Conservation (phyloP, 768 basidiomycete genomes). For the Pisolithus tinctorius region DNA sequence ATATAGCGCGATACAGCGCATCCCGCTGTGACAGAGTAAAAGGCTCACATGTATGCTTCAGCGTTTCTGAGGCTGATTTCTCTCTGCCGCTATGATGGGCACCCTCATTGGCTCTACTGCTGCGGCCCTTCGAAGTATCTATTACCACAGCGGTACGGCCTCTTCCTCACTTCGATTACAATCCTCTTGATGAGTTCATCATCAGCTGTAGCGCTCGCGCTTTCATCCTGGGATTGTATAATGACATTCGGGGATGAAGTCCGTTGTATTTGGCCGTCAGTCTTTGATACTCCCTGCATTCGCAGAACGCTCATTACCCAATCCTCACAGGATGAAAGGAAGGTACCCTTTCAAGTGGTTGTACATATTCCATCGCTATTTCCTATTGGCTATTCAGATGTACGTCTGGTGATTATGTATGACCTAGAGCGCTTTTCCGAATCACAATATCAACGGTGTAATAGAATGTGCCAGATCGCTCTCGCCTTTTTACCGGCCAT, state of each 20-base stretch:
- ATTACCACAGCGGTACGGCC: background rate
- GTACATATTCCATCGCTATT: background rate
- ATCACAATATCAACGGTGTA: background rate
- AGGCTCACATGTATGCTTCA: no score
- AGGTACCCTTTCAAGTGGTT: background rate
- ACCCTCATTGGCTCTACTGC: background rate
- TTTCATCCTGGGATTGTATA: background rate
- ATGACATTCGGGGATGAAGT: background rate
- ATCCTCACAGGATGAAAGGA: background rate
- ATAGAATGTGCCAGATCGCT: background rate
- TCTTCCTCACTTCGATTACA: background rate
- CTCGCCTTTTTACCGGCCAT: background rate
- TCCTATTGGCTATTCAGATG: background rate
- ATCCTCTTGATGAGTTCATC: background rate
- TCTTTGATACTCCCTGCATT: background rate
- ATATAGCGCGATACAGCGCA: no score
- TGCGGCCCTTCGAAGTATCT: background rate
- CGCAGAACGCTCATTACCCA: background rate
- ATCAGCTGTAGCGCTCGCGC: background rate
- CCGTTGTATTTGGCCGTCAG: background rate
- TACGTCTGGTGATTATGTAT: background rate
- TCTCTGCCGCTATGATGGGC: no score
- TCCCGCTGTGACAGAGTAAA: no score
- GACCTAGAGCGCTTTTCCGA: background rate
- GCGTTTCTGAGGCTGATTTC: no score